phyloP scores from a whole-genome alignment of 2,329 filamentous ascomycete species.

The Aspergillus luchuensis region DNA sequence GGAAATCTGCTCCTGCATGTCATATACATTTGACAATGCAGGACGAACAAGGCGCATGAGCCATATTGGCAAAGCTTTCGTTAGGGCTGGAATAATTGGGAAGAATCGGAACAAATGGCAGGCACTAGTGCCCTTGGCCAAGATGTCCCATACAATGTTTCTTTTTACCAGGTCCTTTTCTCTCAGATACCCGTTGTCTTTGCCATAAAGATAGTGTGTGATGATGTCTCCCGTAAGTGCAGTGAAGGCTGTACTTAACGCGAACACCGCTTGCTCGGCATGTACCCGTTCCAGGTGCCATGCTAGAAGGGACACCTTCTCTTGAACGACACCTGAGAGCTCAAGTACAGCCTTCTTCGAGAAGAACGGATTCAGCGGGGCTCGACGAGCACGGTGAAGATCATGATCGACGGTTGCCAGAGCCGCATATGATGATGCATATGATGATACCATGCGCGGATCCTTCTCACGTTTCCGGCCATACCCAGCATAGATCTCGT shows the following conservation, averaged over 20 bases:
- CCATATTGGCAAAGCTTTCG: not conserved
- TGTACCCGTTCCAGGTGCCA: not conserved
- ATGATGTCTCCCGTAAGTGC: slow-evolving; percentile 14
- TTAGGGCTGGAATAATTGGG: not conserved
- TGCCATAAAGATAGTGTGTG: slow-evolving; percentile 8
- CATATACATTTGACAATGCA: not conserved
- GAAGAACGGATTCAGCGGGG: slow-evolving; percentile 48
- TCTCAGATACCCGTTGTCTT: not conserved
- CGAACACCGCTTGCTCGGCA: not conserved
- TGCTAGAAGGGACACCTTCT: not conserved
- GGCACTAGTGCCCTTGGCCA: not conserved
- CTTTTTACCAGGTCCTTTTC: not conserved
- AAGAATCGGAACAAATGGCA: slow-evolving; percentile 6
- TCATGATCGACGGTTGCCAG: slow-evolving; percentile 42
- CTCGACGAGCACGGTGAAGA: slow-evolving; percentile 41
- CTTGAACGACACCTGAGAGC: not conserved
- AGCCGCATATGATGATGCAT: slow-evolving; percentile 18
- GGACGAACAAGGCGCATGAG: slow-evolving; percentile 2
- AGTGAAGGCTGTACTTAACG: not conserved
- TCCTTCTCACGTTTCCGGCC: slow-evolving; percentile 26
- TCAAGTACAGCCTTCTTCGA: slow-evolving; percentile 24
- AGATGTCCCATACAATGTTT: not conserved
- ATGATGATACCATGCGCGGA: slow-evolving; percentile 17
- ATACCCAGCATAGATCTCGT: slow-evolving; percentile 32
- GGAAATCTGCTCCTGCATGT: not conserved